Evolutionary conservation across 2,329 filamentous ascomycete genomes (phyloP), one percentile per base, ranked within the genome.

Genomic region (Cytospora chrysosperma): DNA sequence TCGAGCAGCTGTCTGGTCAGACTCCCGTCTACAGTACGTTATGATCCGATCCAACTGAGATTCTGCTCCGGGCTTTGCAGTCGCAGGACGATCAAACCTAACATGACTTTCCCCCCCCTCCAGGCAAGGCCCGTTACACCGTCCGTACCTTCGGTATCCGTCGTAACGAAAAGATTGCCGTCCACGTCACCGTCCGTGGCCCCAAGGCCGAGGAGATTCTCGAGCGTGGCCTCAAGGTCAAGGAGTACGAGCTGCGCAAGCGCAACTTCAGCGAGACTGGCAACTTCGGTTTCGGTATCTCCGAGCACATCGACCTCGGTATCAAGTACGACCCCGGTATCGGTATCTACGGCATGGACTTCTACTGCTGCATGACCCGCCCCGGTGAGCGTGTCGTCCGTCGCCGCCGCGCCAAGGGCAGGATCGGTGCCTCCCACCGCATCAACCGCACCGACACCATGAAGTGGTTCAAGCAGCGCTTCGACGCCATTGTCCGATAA

Each of bases 311-410:
- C 83, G 95, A 99, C 88, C 88, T 99, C 76, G 95, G 95, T 78
- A 99, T 99, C 92, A 99, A 99, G 90, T 97, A 97, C 86, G 93
- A 97, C 85, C 93, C 93, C 70, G 90, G 87, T 70, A 97, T 97
- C 75, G 93, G 93, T 89, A 97, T 97, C 81, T 97, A 97, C 87
- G 93, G 95, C 81, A 99, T 99, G 95, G 95, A 99, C 85, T 99
- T 99, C 85, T 99, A 97, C 91, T 93, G 90, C 91, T 98, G 94
- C 92, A 99, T 99, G 95, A 97, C 93, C 86, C 93, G 95, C 77
- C 95, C 94, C 76, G 95, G 95, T 85, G 93, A 97, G 88, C 93
- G 95, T 80, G 92, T 99, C 79, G 90, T 92, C 80, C 94, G 93
- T 86, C 93, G 95, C 78, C 90, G 94, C 80, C 92, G 94, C 77